A percentile compares a stretch with the other conserved stretches of the same genome.
phyloP scores from a whole-genome alignment of 495 filamentous ascomycete species.

The Oidiodendron maius region DNA sequence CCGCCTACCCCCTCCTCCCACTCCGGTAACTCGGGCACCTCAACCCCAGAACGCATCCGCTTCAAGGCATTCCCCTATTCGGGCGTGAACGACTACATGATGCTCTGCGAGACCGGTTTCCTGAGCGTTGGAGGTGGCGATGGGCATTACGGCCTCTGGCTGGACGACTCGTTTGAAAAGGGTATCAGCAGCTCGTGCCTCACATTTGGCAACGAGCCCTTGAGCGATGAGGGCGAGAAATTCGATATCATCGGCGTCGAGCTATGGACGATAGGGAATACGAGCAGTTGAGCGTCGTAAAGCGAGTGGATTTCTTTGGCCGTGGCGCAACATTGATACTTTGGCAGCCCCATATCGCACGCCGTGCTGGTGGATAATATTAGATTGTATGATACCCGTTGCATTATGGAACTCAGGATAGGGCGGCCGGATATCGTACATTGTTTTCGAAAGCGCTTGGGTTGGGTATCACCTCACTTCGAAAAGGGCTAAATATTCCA shows the following conservation, averaged over 20 bases:
- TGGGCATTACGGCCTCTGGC: slow-evolving; percentile 88
- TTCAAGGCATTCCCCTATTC: slow-evolving; percentile 98
- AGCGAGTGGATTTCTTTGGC: background rate
- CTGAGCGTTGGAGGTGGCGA: slow-evolving; percentile 79
- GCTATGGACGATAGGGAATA: slow-evolving; percentile 72
- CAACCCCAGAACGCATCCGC: slow-evolving; percentile 52
- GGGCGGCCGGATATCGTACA: background rate
- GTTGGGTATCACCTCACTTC: no score
- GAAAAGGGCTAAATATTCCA: no score
- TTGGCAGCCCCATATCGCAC: background rate
- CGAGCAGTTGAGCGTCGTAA: background rate
- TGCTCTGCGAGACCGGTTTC: slow-evolving; percentile 83
- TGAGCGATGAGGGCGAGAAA: slow-evolving; percentile 92
- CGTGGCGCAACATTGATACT: background rate
- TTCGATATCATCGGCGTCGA: slow-evolving; percentile 91
- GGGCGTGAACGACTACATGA: slow-evolving; percentile 93
- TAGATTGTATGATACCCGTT: slow-evolving; percentile 5
- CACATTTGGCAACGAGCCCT: slow-evolving; percentile 91
- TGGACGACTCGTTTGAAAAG: slow-evolving; percentile 81
- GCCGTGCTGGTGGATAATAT: background rate
- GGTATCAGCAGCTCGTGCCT: slow-evolving; percentile 75
- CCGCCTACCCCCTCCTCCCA: slow-evolving; percentile 22
- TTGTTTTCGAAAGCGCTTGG: background rate
- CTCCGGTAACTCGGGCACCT: slow-evolving; percentile 26
- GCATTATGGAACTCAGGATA: background rate